Evolutionary conservation across 805 yeast genomes (phyloP).

Genomic region (Sugiyamaella boreocaroliniensis): DNA sequence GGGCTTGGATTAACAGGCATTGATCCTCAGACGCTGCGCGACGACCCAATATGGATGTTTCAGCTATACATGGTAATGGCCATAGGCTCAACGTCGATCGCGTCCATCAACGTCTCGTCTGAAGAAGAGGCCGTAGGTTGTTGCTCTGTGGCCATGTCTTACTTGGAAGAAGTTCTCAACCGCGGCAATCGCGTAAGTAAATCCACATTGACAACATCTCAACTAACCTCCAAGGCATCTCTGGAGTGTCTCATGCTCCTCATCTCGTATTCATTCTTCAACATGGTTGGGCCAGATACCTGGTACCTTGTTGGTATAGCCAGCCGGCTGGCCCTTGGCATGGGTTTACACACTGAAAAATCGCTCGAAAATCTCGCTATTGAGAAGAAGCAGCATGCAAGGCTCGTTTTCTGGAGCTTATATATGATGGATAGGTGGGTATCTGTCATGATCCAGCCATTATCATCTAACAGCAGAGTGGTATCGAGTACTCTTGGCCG

Average conservation of each 20-base stretch:
- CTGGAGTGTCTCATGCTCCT: constrained; percentile 39
- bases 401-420: constrained; percentile 23
- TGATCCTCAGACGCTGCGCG: not conserved
- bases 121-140: constrained; percentile 34
- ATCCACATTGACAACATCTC: not conserved
- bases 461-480: constrained; percentile 16
- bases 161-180: constrained; percentile 34
- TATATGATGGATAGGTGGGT: constrained; percentile 28
- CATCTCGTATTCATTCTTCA: constrained; percentile 47
- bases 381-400: constrained; percentile 20
- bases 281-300: constrained; percentile 42
- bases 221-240: constrained; percentile 26
- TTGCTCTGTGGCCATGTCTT: constrained; percentile 37
- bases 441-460: not conserved
- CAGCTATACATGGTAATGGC: constrained; percentile 49
- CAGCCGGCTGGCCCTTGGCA: constrained; percentile 38
- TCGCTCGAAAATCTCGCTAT: constrained; percentile 15
- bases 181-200: constrained; percentile 30
- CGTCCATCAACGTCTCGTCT: constrained; percentile 16
- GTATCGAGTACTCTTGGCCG: constrained; percentile 46
- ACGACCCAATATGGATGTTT: constrained; percentile 29
- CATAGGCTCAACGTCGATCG: constrained; percentile 47
- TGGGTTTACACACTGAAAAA: constrained; percentile 39
- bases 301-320: constrained; percentile 49
- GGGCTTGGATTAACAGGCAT: not conserved